Evolutionary conservation across 192 early-diverging fungal genomes (phyloP), one percentile per base, ranked within the genome.

Genomic region (Backusella tuberculispora): DNA sequence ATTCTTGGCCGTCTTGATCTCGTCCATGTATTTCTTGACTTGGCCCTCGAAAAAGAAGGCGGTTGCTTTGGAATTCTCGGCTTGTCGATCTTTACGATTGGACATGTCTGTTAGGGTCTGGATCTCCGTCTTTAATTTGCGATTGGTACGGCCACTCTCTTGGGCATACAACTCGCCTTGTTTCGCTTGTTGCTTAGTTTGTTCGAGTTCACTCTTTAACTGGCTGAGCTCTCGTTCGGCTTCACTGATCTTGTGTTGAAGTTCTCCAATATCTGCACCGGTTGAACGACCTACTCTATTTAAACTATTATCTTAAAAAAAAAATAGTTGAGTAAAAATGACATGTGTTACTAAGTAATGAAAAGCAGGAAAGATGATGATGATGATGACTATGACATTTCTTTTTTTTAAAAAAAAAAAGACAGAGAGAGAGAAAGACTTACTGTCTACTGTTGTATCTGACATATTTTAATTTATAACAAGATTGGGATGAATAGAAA

Each of bases 41-140:
- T 81, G 80, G 7, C 80, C 76, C 42, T 81, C 80, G 75, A 81
- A 77, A 41, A 81, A 81, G 64, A 81, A 81, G 4, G 80, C 76
- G 7, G 80, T 81, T 14, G 80, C 80, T 68, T 81, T 81, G 4
- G 80, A 66, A 14, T 81, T 77, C 41, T 81, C 80, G 13, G 76
- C 76, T 45, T 81, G 80, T 6, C 80, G 76, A 63, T 81, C 80
- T 47, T 81, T 81, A n/a, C 80, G 76, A 29, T 81, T 48, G 47
- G 68, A 64, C 80, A 81, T 78, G 43, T 81, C 80, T 5, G 75
- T 81, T 3, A 81, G 50, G 0, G 80, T 81, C 29, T 81, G 80
- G 21, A 81, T 75, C 67, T 81, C 80, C 19, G 76, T 72, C 43
- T 75, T 66, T 21, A 81, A 76, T 41, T 78, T 77, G 17, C 80